These are phyloP conservation scores for Pseudophaeomoniella oleicola DNA, from an alignment of 2,329 filamentous ascomycete species.

Conservation along the genomic window DNA sequence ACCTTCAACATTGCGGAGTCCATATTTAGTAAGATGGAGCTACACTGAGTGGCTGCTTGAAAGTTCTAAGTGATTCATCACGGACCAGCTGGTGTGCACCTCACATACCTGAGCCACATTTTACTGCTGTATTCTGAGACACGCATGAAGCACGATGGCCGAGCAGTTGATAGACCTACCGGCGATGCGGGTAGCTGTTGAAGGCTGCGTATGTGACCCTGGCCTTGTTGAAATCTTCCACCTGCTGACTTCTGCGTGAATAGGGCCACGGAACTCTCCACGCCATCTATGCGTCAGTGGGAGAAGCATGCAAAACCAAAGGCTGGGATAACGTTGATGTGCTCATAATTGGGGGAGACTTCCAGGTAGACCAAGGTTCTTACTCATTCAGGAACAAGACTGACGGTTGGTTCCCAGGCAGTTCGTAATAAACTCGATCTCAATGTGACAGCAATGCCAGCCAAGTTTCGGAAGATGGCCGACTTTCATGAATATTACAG, in stretches of 20 bases:
- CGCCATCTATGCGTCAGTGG: constrained; percentile 74
- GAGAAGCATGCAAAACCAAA: constrained; percentile 51
- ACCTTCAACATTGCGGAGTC: too few species aligned
- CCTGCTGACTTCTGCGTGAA: constrained; percentile 7
- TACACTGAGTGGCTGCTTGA: too few species aligned
- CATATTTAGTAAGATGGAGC: too few species aligned
- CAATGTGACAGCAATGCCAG: constrained; percentile 74
- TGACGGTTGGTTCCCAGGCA: constrained; percentile 37
- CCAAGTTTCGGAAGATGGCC: constrained; percentile 73
- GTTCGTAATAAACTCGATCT: constrained; percentile 80
- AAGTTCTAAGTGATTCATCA: too few species aligned
- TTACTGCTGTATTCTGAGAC: too few species aligned
- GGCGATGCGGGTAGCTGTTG: constrained; percentile 58
- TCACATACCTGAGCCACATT: too few species aligned
- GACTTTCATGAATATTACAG: constrained; percentile 95
- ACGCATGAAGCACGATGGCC: too few species aligned
- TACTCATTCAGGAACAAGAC: too few species aligned
- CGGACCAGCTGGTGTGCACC: too few species aligned
- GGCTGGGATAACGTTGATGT: constrained; percentile 74
- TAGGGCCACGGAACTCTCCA: constrained; percentile 85
- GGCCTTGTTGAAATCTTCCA: too few species aligned
- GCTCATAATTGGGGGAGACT: constrained; percentile 90
- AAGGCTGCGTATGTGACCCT: constrained; percentile 86
- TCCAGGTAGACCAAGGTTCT: constrained; percentile 50
- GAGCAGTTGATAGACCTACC: too few species aligned